Evolutionary conservation across 805 yeast species (phyloP), one percentile per base, ranked within the genome.

Genomic region (Metschnikowia lochheadii): DNA sequence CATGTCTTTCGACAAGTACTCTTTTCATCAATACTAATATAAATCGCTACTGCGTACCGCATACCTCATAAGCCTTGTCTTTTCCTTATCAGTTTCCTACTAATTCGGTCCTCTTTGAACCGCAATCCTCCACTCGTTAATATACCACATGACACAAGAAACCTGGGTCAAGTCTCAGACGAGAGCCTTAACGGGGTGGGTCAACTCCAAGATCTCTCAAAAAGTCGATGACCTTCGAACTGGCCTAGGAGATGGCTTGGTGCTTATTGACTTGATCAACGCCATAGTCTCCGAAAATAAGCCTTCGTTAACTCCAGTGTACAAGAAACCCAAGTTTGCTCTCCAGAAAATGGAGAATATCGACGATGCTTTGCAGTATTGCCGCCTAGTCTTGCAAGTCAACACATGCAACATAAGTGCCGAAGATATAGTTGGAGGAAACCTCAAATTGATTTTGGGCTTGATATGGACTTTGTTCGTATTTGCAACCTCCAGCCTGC

Each of bases 111-210:
- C 14, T 5, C 23, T 39, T 23, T 37, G n/a, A 26, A 13, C 40
- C 40, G 17, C 15, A 37, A 21, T 39, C 21, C 13, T 21, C 32
- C 41, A 14, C 18, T 23, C 17, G 20, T 14, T 3, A 40, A 26
- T 39, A 3, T 11, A 20, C 40, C 14, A 6, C 15, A 55, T 53
- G 56, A 44, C 48, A 3, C 56, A 56, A 17, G 46, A 35, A 21
- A 21, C 54, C 17, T 78, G 83, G 82, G 69, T 73, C 17, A 55
- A 61, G 20, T 62, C 69, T 33, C 83, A 79, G 59, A 71, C 76
- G 42, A 72, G 70, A 55, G 73, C 80, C n/a, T 74, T 79, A 69
- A 55, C 73, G 17, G 63, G 80, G 50, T 80, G 83, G 83, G 62
- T 79, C 39, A 75, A 75, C 53, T 55, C 70, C 33, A 76, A 76